Base-by-base conservation (phyloP, 192 early-diverging fungal species). In the Coemansia reversa region DNA sequence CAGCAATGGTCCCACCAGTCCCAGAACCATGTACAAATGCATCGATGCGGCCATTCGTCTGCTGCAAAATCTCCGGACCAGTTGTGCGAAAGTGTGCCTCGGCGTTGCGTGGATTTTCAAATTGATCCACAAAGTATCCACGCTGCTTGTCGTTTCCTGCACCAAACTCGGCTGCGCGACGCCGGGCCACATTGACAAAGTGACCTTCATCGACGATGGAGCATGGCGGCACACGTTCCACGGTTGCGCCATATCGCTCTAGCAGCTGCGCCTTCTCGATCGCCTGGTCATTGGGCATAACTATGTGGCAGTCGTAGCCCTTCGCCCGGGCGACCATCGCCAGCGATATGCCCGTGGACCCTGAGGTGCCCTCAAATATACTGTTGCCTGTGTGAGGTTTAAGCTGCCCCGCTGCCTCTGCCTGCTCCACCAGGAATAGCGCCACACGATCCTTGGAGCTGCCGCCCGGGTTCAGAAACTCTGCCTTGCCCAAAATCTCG, bases 261-360 rank as follows among this genome's bases (percentile, higher is more conserved):
- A 98, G 72, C 5, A 97, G 64, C 25, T 88, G 89, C 48, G 91
- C 92, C 66, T 98, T 98, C 60, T 98, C 96, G 9, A 83, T 54
- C 2, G 95, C 93, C 67, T 90, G 88, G 69, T 98, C 96, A 74
- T 94, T 93, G 12, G 95, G 96, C 92, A 99, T 93, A 9, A 98
- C 91, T 52, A 99, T 97, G 76, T 94, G 92, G 70, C 92, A 93
- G 49, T 84, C 79, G 73, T 99, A 98, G 11, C 97, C 96, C 32
- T 87, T 88, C 0, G 96, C 95, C 16, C 88, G 84, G 16, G 91
- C 88, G 42, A 98, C 89, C 79, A 91, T 89, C 4, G 97, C 96
- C 32, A 99, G 83, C 4, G 95, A 93, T 30, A 99, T 96, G 4
- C 97, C 97, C 1, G 97, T 99, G 2, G 91, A 93, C 6, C 97